Base-by-base conservation (phyloP, 176 grass and related monocot genomes). In the Eragrostis nindensis region DNA sequence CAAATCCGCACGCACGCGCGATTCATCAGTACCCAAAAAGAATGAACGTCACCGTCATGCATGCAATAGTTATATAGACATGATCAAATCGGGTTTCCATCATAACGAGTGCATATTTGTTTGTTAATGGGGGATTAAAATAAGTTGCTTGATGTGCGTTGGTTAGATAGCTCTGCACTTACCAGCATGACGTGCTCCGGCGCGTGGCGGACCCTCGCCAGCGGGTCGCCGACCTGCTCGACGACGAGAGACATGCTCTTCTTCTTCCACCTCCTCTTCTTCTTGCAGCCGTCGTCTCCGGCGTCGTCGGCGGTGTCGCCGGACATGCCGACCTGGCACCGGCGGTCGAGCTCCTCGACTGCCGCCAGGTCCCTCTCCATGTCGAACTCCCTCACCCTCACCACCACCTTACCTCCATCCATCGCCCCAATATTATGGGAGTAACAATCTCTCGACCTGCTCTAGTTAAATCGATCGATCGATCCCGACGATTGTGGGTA, bases 181-280 rank as follows among this genome's bases (percentile, higher is more conserved):
- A 94, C 92, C 80, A 94, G 77, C 89, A 94, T 91, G 73, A 94
- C 77, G 47, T 94, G 86, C 17, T 94, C 92, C 57, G 89, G 77
- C 29, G 89, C 55, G 45, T 94, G 92, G 56, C 84, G 77, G 73
- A 94, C 81, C 24, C 89, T 80, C 17, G 84, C 82, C 19, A 94
- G 68, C 43, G 92, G 92, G 50, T 89, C 92, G 49, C 92, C 89
- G 22, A 94, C 62, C 70, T 76, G 80, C 62, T 89, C 89, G 42
- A 91, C 81, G 66, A 21, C 85, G 30, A 94, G 62, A 5, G 89
- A 89, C 78, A 87, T 84, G 42, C 83, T 26, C n/a, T 21, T 73
- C 74, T 41, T 83, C 87, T 68, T 84, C 71, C 74, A 87, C 49
- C 70, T 86, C 25, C 8, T 84, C 15, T 30, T 83, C 7, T 17